These are phyloP conservation scores for Fusarium siculi DNA, from an alignment of 2,329 filamentous ascomycete species.

Conservation along the genomic window DNA sequence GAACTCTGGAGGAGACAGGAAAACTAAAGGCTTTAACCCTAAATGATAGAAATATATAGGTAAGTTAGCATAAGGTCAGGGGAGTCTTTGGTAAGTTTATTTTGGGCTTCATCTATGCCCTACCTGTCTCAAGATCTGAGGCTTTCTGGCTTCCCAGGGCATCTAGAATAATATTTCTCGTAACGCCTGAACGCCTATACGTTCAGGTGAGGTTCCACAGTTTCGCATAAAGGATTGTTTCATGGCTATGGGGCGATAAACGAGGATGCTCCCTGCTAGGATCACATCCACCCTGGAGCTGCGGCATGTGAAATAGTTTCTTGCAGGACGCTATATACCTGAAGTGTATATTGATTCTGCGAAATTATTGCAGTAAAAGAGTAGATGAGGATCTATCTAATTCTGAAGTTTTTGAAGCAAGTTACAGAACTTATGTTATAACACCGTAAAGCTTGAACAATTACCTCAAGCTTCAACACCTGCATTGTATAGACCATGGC, in stretches of 20 bases:
- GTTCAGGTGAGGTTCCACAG: not conserved
- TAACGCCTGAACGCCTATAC: not conserved
- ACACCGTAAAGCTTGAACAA: not conserved
- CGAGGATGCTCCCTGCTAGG: not conserved
- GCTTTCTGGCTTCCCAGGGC: not conserved
- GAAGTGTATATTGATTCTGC: not conserved
- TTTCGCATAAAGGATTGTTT: conserved; percentile 11
- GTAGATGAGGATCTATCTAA: not conserved
- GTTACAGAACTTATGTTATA: too few relatives aligned
- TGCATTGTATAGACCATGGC: not conserved
- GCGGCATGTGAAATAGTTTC: not conserved
- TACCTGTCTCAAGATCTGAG: not conserved
- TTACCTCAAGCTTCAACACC: too few relatives aligned
- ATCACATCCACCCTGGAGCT: not conserved
- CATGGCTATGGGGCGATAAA: not conserved
- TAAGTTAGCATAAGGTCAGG: not conserved
- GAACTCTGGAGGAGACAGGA: not conserved
- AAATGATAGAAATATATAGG: not conserved
- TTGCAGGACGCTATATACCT: not conserved
- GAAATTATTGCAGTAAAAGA: not conserved
- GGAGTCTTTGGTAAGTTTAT: not conserved
- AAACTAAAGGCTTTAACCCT: not conserved
- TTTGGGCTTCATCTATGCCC: not conserved
- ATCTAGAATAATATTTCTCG: not conserved
- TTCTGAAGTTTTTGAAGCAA: too few relatives aligned